Evolutionary conservation across 148 eudicot species (phyloP), one percentile per base, ranked within the genome.

Genomic region (Rhododendron molle): DNA sequence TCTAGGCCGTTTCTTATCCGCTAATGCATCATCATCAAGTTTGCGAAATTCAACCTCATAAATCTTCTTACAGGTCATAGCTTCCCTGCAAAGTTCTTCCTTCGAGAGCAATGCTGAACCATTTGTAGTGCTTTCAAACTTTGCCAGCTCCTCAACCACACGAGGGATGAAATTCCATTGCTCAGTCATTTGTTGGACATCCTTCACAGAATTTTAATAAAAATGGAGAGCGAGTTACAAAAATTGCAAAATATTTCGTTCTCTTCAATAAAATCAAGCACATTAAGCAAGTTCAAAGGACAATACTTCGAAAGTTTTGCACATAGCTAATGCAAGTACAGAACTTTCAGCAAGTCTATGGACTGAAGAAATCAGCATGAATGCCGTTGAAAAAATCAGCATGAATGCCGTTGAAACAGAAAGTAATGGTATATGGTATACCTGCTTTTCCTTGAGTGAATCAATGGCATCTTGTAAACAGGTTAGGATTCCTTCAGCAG

Each of bases 401-500:
- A 12, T 40, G 40, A 54, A 46, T 78, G n/a, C 54, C 11, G 54
- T 47, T 38, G 47, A 36, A 62, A 81, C 9, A 74, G 21, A 62
- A 87, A 54, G 36, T 9, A 47, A 73, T 21, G 11, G 15, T 44
- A 20, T 92, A 95, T 98, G 7, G 15, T 44, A 20, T 92, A 95
- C 99, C 97, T 92, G 91, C 16, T 93, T 88, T 81, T 93, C 88
- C 86, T 92, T 84, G 52, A 97, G 95, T 86, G 90, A 87, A 86
- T 93, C 96, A 86, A 94, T 90, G 47, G 98, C 95, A 81, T 97
- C 98, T 67, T 97, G 94, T 76, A 97, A 90, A 90, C 97, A 97
- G 32, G 94, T 90, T 84, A 97, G 86, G 79, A 97, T 91, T 83
- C 99, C 99, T 90, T 93, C 98, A 80, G 96, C 94, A 81, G 99